Percentiles rank a stretch among this genome's conserved stretches.
Conservation (phyloP, 768 basidiomycete species). For the Mycena capillaripes region DNA sequence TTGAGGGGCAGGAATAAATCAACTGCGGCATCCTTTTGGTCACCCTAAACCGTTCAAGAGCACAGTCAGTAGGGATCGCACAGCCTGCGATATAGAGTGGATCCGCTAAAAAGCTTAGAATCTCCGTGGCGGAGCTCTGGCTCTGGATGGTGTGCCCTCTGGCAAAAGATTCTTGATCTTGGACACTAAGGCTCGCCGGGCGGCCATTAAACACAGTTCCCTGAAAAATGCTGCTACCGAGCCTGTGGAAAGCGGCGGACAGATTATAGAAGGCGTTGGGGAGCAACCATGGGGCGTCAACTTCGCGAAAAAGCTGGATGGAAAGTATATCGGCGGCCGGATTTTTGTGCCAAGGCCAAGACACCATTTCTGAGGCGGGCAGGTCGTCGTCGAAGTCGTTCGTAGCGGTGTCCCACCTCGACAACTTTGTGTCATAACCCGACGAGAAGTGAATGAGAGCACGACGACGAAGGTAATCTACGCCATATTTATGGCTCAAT, state of each 20-base stretch:
- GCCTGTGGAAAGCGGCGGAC: neutral
- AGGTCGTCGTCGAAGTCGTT: too few species aligned
- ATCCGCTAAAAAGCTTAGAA: neutral
- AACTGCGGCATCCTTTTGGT: too few species aligned
- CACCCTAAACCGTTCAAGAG: neutral
- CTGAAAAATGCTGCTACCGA: neutral
- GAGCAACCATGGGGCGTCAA: neutral
- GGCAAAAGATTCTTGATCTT: neutral
- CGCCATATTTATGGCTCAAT: too few species aligned
- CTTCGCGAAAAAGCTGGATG: neutral
- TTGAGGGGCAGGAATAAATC: neutral
- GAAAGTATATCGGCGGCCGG: too few species aligned
- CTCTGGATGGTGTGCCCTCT: too few species aligned
- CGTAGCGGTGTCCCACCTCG: neutral
- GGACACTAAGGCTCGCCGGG: neutral
- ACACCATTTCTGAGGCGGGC: neutral
- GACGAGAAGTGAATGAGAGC: slow-evolving; percentile 1
- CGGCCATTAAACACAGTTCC: neutral
- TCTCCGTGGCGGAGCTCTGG: too few species aligned
- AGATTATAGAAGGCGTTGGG: neutral
- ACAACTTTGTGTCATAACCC: neutral
- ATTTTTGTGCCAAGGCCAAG: too few species aligned
- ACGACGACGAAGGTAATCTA: too few species aligned
- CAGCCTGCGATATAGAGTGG: neutral
- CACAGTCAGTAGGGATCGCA: neutral